Base-by-base conservation (phyloP, 2,329 filamentous ascomycete genomes). In the Fusarium subtropicale region DNA sequence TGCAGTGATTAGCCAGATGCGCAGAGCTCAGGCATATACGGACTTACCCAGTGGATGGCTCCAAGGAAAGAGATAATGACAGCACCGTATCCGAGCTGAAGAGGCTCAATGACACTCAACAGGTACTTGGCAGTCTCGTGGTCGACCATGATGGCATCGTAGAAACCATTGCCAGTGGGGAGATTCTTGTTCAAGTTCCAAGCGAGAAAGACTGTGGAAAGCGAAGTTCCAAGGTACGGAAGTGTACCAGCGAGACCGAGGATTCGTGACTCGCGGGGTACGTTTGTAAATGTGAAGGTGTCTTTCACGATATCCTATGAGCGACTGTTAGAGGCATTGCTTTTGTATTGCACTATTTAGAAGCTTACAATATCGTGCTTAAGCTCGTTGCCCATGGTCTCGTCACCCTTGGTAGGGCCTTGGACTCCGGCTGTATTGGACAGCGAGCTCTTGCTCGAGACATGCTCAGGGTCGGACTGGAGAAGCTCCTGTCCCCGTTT, bases 31-130 rank as follows among this genome's bases (percentile, higher is more conserved):
- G 13, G 2, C 7, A 2, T 15, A 3, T 28, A 1, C 8, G 10
- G 4, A 30, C 79, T 64, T 72, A 82, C 92, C 95, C 88, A 97
- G 80, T 97, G 95, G 75, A 97, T 90, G 34, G 94, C 94, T 45
- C 95, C 95, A 2, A 97, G 87, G 85, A 97, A 97, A 30, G 94
- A 97, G 74, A 97, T 92, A 74, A 97, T 96, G 60, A 97, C 89
- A 48, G 94, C 95, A 57, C 95, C 94, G 74, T 97, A 97, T 62
- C 93, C 94, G 56, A 97, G 87, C 80, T 97, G 95, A 55, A 97
- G 82, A 15, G 94, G 94, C 81, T 97, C 94, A 31, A 97, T 84
- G 18, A 93, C 79, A 70, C 90, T 86, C 12, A 97, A 85, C 57
- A 93, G 83, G 26, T 91, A 81, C 64, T 90, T 88, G 4, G 94